Percentiles rank a stretch among this genome's conserved stretches.
These are phyloP conservation scores for Beauveria australis DNA, from an alignment of 2,329 filamentous ascomycete species.

Conservation along the genomic window DNA sequence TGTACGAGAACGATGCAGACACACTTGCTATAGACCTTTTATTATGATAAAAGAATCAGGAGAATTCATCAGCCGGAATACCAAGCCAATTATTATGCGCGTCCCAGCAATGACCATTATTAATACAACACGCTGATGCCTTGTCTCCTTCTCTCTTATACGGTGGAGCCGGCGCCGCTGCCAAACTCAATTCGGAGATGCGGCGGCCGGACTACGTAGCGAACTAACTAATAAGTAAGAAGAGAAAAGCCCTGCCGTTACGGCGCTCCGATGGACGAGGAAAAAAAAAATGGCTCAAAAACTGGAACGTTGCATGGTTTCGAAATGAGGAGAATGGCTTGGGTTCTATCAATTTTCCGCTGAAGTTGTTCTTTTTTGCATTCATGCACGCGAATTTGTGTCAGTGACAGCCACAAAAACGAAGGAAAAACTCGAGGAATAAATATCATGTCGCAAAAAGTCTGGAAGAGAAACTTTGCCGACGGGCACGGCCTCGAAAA, in stretches of 20 bases:
- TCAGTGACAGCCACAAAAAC: no score
- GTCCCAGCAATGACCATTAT: neutral
- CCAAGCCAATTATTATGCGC: neutral
- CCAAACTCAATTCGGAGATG: neutral
- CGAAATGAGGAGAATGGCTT: no score
- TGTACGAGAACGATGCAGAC: neutral
- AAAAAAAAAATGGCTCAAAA: slow-evolving; percentile 1
- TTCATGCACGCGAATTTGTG: neutral
- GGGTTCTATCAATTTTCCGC: neutral
- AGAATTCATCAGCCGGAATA: neutral
- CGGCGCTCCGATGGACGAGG: neutral
- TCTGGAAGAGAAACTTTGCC: slow-evolving; percentile 20
- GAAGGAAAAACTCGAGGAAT: slow-evolving; percentile 15
- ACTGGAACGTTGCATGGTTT: slow-evolving; percentile 3
- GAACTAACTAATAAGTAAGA: neutral
- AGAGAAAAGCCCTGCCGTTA: neutral
- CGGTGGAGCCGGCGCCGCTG: neutral
- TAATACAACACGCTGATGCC: neutral
- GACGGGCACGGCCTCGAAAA: slow-evolving; percentile 20
- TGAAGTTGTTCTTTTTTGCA: neutral
- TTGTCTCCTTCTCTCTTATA: neutral
- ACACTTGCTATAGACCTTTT: neutral
- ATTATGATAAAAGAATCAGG: neutral
- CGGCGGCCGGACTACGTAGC: neutral
- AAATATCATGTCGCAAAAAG: slow-evolving; percentile 24